A percentile compares a stretch with the other conserved stretches of the same genome.
Conservation (phyloP, 1,284 basidiomycete species). For the Heterobasidion occidentale region DNA sequence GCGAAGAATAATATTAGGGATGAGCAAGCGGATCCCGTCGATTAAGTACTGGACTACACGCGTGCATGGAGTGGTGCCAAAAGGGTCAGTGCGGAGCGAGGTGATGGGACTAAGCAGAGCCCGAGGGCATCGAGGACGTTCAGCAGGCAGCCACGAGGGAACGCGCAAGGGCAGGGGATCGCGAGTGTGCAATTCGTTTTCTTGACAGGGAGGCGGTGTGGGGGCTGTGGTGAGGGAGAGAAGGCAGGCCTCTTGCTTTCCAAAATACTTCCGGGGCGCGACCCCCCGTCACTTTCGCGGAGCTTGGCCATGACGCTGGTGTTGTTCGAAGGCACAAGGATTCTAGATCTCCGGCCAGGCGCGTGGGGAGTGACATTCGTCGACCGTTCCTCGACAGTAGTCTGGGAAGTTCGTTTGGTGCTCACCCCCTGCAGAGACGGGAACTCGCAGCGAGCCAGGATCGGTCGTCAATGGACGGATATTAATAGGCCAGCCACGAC, state of each 20-base stretch:
- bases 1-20: conserved; percentile 46
- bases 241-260: neutral
- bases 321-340: neutral
- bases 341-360: neutral
- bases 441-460: neutral
- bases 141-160: neutral
- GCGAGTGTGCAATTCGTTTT: neutral
- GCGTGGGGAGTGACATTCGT: neutral
- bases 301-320: neutral
- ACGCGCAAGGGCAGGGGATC: neutral
- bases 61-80: neutral
- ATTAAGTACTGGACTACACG: conserved; percentile 10
- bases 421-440: neutral
- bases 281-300: neutral
- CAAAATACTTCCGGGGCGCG: neutral
- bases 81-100: neutral
- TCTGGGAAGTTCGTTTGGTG: neutral
- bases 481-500: neutral
- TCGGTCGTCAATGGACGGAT: neutral
- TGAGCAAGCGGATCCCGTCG: conserved; percentile 16
- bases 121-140: conserved; percentile 1
- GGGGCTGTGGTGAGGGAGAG: neutral
- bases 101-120: neutral
- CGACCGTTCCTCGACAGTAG: neutral
- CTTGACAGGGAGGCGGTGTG: neutral